phyloP scores from a whole-genome alignment of 2,329 filamentous ascomycete genomes.

The Colletotrichum lupini region DNA sequence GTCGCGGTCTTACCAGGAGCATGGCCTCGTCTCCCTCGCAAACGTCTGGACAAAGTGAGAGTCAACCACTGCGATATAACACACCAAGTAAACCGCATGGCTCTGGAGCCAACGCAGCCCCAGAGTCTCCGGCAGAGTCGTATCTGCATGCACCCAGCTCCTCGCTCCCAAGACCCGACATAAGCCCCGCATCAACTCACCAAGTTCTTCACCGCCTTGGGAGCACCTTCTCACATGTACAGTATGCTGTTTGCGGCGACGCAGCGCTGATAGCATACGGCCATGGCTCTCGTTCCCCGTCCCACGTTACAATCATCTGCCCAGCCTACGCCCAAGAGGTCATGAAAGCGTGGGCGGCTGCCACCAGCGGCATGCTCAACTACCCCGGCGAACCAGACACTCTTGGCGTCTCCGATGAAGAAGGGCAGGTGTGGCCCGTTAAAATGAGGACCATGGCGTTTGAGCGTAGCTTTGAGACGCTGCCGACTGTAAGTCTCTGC shows the following conservation, averaged over 20 bases:
- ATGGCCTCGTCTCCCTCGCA: not conserved
- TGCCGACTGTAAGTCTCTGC: constrained; percentile 38
- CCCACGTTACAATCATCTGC: constrained; percentile 54
- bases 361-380: constrained; percentile 44
- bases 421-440: constrained; percentile 45
- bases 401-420: constrained; percentile 56
- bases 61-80: not conserved
- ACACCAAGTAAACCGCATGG: not conserved
- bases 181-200: constrained; percentile 44
- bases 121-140: not conserved
- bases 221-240: constrained; percentile 52
- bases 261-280: constrained; percentile 58
- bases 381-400: constrained; percentile 48
- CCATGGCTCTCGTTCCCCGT: constrained; percentile 42
- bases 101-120: too few relatives aligned
- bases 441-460: constrained; percentile 42
- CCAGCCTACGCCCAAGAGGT: constrained; percentile 48
- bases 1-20: not conserved
- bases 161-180: constrained; percentile 9
- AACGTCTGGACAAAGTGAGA: not conserved
- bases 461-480: constrained; percentile 43
- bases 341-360: constrained; percentile 53
- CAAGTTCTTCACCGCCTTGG: constrained; percentile 53
- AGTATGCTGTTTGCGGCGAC: constrained; percentile 59
- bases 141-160: not conserved